Base-by-base conservation (phyloP, 2,329 filamentous ascomycete species). In the Aspergillaceae sp. region DNA sequence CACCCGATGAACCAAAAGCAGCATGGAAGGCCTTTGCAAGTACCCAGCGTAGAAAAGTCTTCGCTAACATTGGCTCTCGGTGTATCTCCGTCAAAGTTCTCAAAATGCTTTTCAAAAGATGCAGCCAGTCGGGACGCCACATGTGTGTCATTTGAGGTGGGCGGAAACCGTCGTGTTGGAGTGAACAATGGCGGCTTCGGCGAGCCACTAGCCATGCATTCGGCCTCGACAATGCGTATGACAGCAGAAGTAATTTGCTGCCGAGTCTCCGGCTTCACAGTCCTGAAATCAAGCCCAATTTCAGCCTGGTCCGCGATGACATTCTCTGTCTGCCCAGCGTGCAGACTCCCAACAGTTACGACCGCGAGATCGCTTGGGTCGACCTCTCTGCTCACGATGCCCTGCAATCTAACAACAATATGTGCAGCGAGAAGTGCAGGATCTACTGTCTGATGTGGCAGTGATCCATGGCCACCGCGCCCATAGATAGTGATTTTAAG, bases 281-380 rank as follows among this genome's bases (percentile, higher is more conserved):
- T 69, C 28, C 79, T 69, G 4, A 80, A 70, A 54, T 82, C 74
- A 35, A 83, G 58, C 8, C 74, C 74, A 4, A 83, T 64, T 42
- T 73, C 67, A 0, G 78, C 79, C 9, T 69, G 59, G 44, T 77
- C 75, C 0, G 76, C 68, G 44, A 83, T 81, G 46, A 83, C 73
- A 53, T 82, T 83, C 57, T 80, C 78, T 1, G 76, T 72, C 50
- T 78, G 72, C 1, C 79, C 79, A 0, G 76, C 78, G 48, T 79
- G 73, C n/a, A 82, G 60, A 44, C 71, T 73, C 6, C 76, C 77
- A 5, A 81, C 76, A 0, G 78, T 82, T 5, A 83, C 68, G 5
- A 82, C 79, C 8, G 72, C 76, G 8, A 73, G 65, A 46, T 82
- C 77, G 27, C 30, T 67, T 49, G 37, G 78, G 45, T 77, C 68